phyloP scores from a whole-genome alignment of 345 rosid genomes.

The Lepidium sativum region DNA sequence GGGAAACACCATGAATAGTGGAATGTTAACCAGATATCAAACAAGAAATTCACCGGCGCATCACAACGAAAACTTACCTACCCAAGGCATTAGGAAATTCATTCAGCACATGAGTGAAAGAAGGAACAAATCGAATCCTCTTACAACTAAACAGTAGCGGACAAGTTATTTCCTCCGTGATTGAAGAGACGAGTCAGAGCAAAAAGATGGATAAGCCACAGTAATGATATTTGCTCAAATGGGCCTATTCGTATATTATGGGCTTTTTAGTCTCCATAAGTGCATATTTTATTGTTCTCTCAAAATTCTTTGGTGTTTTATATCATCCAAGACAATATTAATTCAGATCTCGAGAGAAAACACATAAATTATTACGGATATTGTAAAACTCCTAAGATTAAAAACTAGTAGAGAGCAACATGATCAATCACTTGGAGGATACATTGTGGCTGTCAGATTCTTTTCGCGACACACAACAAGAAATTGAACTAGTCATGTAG shows the following conservation, averaged over 20 bases:
- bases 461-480: too few relatives aligned
- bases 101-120: background rate
- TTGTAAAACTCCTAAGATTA: background rate
- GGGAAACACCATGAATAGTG: background rate
- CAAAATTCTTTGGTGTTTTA: too few relatives aligned
- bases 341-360: too few relatives aligned
- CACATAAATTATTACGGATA: too few relatives aligned
- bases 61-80: background rate
- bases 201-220: conserved; percentile 12
- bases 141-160: background rate
- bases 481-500: too few relatives aligned
- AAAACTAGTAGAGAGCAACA: background rate
- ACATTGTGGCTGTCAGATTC: background rate
- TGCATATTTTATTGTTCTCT: background rate
- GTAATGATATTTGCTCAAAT: background rate
- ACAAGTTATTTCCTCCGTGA: background rate
- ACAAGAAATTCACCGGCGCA: background rate
- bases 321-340: too few relatives aligned
- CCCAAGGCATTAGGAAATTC: background rate
- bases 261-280: background rate
- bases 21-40: background rate
- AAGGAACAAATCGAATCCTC: background rate
- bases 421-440: background rate
- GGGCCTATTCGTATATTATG: background rate
- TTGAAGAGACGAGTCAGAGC: too few relatives aligned